phyloP scores from a whole-genome alignment of 306 rosid species.

The Cicer arietinum region DNA sequence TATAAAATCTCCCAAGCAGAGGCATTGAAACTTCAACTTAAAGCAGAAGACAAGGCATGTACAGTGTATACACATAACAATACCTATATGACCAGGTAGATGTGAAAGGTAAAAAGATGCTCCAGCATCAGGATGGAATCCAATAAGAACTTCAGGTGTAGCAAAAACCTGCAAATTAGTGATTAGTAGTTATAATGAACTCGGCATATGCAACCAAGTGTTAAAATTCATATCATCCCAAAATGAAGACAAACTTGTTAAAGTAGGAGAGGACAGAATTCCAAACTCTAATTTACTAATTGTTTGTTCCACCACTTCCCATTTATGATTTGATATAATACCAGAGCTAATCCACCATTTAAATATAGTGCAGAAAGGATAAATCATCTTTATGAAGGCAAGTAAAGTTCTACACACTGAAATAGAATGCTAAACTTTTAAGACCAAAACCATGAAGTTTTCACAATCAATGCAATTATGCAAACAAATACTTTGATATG shows the following conservation, averaged over 20 bases:
- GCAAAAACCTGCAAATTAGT: constrained; percentile 73
- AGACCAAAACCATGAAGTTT: background rate
- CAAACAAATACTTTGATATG: background rate
- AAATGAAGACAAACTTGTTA: constrained; percentile 35
- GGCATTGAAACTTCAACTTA: background rate
- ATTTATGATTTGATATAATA: constrained; percentile 7
- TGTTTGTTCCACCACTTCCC: constrained; percentile 18
- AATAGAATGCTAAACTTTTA: background rate
- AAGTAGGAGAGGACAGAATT: constrained; percentile 19
- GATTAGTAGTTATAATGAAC: constrained; percentile 37
- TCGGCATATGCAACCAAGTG: constrained; percentile 14
- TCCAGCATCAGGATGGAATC: constrained; percentile 97
- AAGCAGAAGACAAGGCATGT: constrained; percentile 24
- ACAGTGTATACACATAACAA: constrained; percentile 20
- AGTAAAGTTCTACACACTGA: constrained; percentile 2
- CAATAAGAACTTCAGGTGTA: constrained; percentile 91
- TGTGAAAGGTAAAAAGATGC: constrained; percentile 94
- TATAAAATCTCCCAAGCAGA: constrained; percentile 6
- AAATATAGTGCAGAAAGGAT: background rate
- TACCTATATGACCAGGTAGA: constrained; percentile 90
- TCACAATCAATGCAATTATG: background rate
- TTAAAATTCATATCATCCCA: constrained; percentile 14
- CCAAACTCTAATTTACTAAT: constrained; percentile 8
- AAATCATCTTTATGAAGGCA: background rate
- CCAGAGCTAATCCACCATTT: constrained; percentile 2